Percentiles rank a stretch among this genome's conserved stretches.
Conservation (phyloP, 2,329 filamentous ascomycete genomes). For the Chaetomium globosum region DNA sequence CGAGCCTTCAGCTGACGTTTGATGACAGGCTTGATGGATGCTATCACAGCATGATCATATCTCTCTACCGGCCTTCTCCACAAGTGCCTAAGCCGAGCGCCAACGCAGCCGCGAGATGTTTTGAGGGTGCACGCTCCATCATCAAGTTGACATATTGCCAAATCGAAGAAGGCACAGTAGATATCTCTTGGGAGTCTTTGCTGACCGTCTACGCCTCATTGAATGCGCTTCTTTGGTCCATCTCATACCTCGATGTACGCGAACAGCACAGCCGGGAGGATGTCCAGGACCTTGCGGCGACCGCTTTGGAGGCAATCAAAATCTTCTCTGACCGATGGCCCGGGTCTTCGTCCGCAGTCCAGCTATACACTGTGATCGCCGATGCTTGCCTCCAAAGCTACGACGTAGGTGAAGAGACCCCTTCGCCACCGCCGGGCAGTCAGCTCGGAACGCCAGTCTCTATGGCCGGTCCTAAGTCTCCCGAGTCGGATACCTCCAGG, state of each 20-base stretch:
- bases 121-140: conserved; percentile 78
- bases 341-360: conserved; percentile 78
- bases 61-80: conserved; percentile 86
- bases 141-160: conserved; percentile 80
- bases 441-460: conserved; percentile 51
- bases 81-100: conserved; percentile 85
- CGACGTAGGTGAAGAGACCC: conserved; percentile 57
- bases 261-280: conserved; percentile 71
- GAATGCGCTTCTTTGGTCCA: conserved; percentile 87
- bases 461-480: conserved; percentile 53
- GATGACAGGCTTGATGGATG: conserved; percentile 62
- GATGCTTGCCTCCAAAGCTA: conserved; percentile 87
- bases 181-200: conserved; percentile 93
- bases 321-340: conserved; percentile 88
- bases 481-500: conserved; percentile 45
- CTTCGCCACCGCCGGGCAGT: conserved; percentile 43
- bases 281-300: conserved; percentile 72
- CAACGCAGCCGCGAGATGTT: conserved; percentile 78
- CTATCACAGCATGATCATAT: conserved; percentile 85
- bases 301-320: conserved; percentile 76
- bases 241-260: conserved; percentile 84
- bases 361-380: conserved; percentile 84
- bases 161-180: conserved; percentile 72
- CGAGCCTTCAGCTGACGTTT: conserved; percentile 27
- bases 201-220: conserved; percentile 87